A percentile compares a stretch with the other conserved stretches of the same genome.
Conservation (phyloP, 768 basidiomycete species). For the Mycena filopes region DNA sequence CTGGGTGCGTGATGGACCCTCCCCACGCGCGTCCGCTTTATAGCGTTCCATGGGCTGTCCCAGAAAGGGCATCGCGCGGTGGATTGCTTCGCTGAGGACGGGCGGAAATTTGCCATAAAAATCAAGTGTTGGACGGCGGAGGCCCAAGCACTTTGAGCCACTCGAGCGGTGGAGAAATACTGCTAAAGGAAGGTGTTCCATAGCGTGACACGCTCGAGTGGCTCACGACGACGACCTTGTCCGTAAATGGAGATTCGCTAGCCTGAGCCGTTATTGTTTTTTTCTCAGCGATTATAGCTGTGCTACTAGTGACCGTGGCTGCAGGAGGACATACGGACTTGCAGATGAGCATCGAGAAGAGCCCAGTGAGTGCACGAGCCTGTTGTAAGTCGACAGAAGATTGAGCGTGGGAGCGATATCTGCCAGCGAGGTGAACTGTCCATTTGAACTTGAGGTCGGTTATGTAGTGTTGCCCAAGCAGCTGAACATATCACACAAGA, state of each 20-base stretch:
- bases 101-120: conserved; percentile 19
- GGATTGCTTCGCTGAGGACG: conserved; percentile 20
- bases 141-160: conserved; percentile 30
- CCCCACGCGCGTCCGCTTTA: conserved; percentile 15
- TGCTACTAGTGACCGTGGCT: too few relatives aligned
- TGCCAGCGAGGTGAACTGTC: too few relatives aligned
- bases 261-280: conserved; percentile 25
- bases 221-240: conserved; percentile 19
- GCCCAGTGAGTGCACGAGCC: too few relatives aligned
- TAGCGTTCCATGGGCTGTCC: conserved; percentile 8
- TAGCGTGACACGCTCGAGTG: conserved; percentile 10
- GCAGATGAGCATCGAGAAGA: too few relatives aligned
- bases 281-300: too few relatives aligned
- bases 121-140: conserved; percentile 19
- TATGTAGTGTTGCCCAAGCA: too few relatives aligned
- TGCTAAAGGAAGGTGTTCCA: conserved; percentile 20
- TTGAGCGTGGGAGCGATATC: too few relatives aligned
- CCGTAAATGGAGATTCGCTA: conserved; percentile 16
- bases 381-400: too few relatives aligned
- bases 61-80: not conserved
- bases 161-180: conserved; percentile 16
- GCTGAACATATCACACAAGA: too few relatives aligned
- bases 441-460: too few relatives aligned
- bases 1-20: conserved; percentile 10
- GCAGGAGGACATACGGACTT: too few relatives aligned